Evolutionary conservation across 768 basidiomycete genomes (phyloP), one percentile per base, ranked within the genome.

Genomic region (Clathrus columnatus): DNA sequence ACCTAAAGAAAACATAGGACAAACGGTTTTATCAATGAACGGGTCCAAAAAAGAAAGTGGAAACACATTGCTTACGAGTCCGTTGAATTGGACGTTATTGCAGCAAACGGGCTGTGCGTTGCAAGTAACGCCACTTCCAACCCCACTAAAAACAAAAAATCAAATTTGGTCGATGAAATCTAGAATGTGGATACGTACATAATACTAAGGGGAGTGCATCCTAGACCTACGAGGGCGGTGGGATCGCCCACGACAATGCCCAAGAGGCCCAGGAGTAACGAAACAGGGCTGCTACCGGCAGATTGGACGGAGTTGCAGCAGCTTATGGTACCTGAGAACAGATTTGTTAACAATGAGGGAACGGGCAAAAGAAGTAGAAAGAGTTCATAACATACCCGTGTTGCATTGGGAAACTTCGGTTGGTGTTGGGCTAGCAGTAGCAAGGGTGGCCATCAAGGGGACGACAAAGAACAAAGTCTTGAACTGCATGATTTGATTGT

Each of bases 231-330:
- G n/a, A n/a, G 46, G 16, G 47, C 62, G n/a, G 53, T 58, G 44
- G 60, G 18, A 51, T 59, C 57, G 11, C 50, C 41, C 24, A 64
- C 44, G 23, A 59, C 58, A 44, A 66, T 54, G 14, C 64, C 65
- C 16, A 65, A 60, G 18, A 63, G 51, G 26, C 63, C 62, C 20
- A 62, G 29, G 49, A 63, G 49, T 2, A 63, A 63, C 0, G 85
- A 85, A 61, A 87, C 63, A 11, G 24, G 50, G 11, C 54, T 23
- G 10, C 56, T 58, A 47, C 43, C 51, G 5, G 62, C 65, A 3
- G n/a, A 21, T 53, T 65, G 54, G 41, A 67, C 62, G 36, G 60
- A 62, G 57, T 68, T 61, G 61, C 69, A 71, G 63, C 68, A 68
- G 47, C 67, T 67, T 11, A 69, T 36, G 18, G 59, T 45, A 1